Conservation (phyloP, 331 rosid genomes). For the Stylosanthes scabra region DNA sequence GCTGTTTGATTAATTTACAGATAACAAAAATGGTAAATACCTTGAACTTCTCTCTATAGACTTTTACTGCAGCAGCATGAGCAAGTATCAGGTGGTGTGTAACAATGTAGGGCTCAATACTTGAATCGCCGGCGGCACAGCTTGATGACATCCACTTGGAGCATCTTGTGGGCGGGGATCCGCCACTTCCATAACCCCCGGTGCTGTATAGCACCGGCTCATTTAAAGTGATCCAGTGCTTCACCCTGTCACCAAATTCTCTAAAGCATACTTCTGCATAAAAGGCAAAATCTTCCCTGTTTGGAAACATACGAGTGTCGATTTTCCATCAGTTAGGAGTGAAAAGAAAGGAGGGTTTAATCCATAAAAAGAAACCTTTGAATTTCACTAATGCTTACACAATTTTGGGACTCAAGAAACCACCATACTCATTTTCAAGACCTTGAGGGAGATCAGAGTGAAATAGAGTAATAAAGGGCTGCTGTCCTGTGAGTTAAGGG, state of each 20-base stretch:
- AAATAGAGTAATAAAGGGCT: constrained; percentile 63
- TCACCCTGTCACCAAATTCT: constrained; percentile 74
- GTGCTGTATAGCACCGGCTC: constrained; percentile 56
- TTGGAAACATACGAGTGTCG: background rate
- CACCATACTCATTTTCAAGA: constrained; percentile 85
- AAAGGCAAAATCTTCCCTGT: constrained; percentile 62
- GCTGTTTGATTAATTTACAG: background rate
- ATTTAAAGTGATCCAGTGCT: constrained; percentile 73
- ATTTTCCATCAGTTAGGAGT: constrained; percentile 3
- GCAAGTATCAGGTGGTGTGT: constrained; percentile 71
- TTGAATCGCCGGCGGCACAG: constrained; percentile 73
- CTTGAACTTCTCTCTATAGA: constrained; percentile 64
- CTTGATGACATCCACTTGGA: constrained; percentile 54
- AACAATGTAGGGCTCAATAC: constrained; percentile 71
- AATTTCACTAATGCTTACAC: constrained; percentile 56
- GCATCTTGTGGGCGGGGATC: constrained; percentile 62
- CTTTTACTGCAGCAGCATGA: constrained; percentile 68
- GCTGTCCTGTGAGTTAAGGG: constrained; percentile 47
- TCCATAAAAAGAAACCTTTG: constrained; percentile 10
- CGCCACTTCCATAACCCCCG: constrained; percentile 57
- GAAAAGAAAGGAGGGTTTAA: background rate
- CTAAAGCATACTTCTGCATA: constrained; percentile 73
- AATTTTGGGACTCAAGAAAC: constrained; percentile 63
- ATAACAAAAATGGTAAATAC: constrained; percentile 39
- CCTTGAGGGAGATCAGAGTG: constrained; percentile 86